These are phyloP conservation scores for Aspergillus flavus DNA, from an alignment of 2,329 filamentous ascomycete species.

Conservation along the genomic window DNA sequence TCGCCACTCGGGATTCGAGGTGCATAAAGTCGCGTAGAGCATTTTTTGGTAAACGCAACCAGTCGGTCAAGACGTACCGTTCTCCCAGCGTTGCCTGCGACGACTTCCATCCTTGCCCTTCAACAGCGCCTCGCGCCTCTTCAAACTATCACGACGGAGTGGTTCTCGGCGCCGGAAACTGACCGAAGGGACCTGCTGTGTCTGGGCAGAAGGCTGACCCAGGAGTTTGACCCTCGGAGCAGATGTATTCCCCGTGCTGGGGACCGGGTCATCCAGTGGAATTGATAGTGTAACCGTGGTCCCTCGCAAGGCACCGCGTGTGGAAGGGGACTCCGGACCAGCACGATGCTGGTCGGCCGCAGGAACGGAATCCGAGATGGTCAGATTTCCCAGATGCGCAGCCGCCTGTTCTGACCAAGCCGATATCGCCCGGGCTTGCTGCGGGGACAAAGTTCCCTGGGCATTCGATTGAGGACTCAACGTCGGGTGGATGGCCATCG, in stretches of 20 bases:
- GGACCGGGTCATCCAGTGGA: constrained; percentile 65
- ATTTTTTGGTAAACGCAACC: neutral
- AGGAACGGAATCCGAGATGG: constrained; percentile 32
- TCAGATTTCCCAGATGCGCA: constrained; percentile 39
- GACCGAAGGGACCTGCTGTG: constrained; percentile 35
- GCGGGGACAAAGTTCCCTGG: constrained; percentile 34
- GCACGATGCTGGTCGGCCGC: constrained; percentile 36
- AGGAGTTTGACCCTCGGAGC: constrained; percentile 32
- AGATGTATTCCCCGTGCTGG: constrained; percentile 32
- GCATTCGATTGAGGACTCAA: constrained; percentile 28
- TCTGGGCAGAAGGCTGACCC: constrained; percentile 20
- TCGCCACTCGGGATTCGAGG: neutral
- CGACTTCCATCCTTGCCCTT: constrained; percentile 91
- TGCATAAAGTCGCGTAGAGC: neutral
- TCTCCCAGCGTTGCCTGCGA: constrained; percentile 89
- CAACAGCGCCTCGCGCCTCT: constrained; percentile 72
- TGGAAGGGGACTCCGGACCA: constrained; percentile 58
- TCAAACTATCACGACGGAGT: constrained; percentile 62
- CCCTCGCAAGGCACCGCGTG: constrained; percentile 50
- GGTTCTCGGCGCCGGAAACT: constrained; percentile 57
- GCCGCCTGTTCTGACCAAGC: constrained; percentile 62
- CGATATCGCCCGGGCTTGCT: constrained; percentile 61
- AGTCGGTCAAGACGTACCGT: constrained; percentile 61
- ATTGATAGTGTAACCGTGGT: constrained; percentile 70
- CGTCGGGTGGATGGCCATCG: constrained; percentile 48